phyloP scores from a whole-genome alignment of 768 basidiomycete species.

The Mrakia blollopis region DNA sequence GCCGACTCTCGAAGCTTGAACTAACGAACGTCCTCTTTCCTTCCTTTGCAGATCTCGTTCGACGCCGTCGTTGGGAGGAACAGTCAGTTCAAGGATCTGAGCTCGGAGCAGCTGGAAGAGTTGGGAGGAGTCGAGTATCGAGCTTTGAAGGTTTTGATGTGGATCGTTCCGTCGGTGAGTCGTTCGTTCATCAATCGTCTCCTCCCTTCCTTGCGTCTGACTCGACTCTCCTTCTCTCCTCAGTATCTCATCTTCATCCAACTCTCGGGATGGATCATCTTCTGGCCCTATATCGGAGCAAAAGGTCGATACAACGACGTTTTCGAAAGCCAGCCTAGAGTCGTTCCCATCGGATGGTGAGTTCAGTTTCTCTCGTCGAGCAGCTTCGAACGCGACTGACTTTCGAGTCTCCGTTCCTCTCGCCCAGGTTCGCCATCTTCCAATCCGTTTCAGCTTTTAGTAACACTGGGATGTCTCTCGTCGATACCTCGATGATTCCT shows the following conservation, averaged over 20 bases:
- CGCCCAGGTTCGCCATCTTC: constrained; percentile 70
- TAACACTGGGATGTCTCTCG: constrained; percentile 34
- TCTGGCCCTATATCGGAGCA: constrained; percentile 72
- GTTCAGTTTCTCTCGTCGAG: constrained; percentile 25
- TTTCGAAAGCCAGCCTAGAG: constrained; percentile 56
- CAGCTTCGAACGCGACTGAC: background rate
- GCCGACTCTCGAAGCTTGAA: too few relatives aligned
- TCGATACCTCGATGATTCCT: constrained; percentile 82
- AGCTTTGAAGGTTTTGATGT: constrained; percentile 70
- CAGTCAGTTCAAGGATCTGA: constrained; percentile 55
- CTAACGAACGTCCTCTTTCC: too few relatives aligned
- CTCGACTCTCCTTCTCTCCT: background rate
- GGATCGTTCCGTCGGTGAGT: constrained; percentile 71
- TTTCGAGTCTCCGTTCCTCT: background rate
- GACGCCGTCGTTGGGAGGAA: constrained; percentile 80
- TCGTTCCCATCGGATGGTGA: constrained; percentile 64
- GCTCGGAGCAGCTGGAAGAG: constrained; percentile 79
- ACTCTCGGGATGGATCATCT: constrained; percentile 61
- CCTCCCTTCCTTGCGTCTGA: background rate
- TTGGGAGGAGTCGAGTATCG: constrained; percentile 91
- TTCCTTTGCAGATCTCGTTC: too few relatives aligned
- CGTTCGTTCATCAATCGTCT: background rate
- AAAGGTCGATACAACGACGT: constrained; percentile 54
- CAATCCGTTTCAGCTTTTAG: constrained; percentile 75
- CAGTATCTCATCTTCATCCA: constrained; percentile 78